Base-by-base conservation (phyloP, 495 filamentous ascomycete genomes). In the Neohortaea acidophila region DNA sequence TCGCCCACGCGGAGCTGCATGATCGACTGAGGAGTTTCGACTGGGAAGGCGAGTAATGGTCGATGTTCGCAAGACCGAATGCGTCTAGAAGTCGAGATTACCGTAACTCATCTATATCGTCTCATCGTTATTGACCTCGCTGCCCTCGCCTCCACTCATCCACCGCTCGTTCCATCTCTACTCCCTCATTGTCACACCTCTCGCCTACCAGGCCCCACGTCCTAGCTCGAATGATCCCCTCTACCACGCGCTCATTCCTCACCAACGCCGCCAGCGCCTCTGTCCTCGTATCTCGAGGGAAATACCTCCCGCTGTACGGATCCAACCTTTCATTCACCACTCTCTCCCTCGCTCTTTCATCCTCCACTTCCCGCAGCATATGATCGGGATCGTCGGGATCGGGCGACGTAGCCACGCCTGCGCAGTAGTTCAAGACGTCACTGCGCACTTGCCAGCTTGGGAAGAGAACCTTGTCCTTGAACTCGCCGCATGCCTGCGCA, bases 301-400 rank as follows among this genome's bases (percentile, higher is more conserved):
- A 87, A 51, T 78, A 92, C 20, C 87, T 66, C 17, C 64, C 83
- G 14, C 79, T 84, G 51, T 97, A 97, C 13, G 89, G 89, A 59
- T 97, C 89, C 39, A 96, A 58, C 41, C 89, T 65, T 57, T 94
- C 89, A 60, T 97, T 67, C 12, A 96, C 77, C 4, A 86, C 67
- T 36, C 75, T 66, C 51, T 93, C 83, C 36, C 75, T 66, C 41
- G 80, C 73, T 44, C 61, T 69, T 25, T 73, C 73, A 20, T 72
- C 70, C 56, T 92, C 84, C 0, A 72, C 68, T 47, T 84, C 61
- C 41, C 81, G 66, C 20, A 81, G 47, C 1, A 79, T 63, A 4
- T 72, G 60, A 48, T 89, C 85, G 11, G 86, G 87, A 45, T 97
- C 87, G 26, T 84, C 74, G 0, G 85, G 84, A 51, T 97, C 85